phyloP scores from a whole-genome alignment of 2,329 filamentous ascomycete species.

The Purpureocillium lavendulum region DNA sequence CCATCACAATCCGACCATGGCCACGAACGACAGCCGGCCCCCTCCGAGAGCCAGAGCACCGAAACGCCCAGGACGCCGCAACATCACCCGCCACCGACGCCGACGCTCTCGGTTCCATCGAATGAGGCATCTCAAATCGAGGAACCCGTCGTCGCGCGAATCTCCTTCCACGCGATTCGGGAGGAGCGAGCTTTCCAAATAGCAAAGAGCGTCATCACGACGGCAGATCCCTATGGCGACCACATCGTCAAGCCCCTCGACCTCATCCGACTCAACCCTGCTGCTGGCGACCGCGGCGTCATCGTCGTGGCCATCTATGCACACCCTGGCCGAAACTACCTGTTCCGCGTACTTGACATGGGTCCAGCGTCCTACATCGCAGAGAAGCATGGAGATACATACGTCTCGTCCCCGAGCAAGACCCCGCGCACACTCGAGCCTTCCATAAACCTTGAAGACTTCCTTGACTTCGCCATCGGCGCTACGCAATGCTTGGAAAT shows the following conservation, averaged over 20 bases:
- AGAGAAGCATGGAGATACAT: conserved; percentile 42
- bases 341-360: conserved; percentile 64
- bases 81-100: conserved; percentile 13
- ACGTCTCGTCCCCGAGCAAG: conserved; percentile 33
- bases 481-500: conserved; percentile 80
- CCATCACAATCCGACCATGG: conserved; percentile 31
- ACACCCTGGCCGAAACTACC: conserved; percentile 64
- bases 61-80: conserved; percentile 19
- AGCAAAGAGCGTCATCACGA: conserved; percentile 61
- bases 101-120: conserved; percentile 23
- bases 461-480: conserved; percentile 87
- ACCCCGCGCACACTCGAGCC: conserved; percentile 39
- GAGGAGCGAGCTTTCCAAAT: conserved; percentile 86
- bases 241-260: conserved; percentile 79
- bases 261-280: conserved; percentile 60
- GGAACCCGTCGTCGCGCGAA: conserved; percentile 66
- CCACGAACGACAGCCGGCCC: conserved; percentile 11
- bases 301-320: conserved; percentile 77
- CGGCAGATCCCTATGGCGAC: conserved; percentile 61
- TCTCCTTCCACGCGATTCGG: conserved; percentile 74
- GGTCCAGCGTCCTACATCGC: conserved; percentile 65
- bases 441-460: conserved; percentile 63
- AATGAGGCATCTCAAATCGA: conserved; percentile 47
- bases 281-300: conserved; percentile 60
- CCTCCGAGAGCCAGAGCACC: conserved; percentile 23